phyloP scores from a whole-genome alignment of 2,329 filamentous ascomycete genomes.

The Pseudogymnoascus sp. region DNA sequence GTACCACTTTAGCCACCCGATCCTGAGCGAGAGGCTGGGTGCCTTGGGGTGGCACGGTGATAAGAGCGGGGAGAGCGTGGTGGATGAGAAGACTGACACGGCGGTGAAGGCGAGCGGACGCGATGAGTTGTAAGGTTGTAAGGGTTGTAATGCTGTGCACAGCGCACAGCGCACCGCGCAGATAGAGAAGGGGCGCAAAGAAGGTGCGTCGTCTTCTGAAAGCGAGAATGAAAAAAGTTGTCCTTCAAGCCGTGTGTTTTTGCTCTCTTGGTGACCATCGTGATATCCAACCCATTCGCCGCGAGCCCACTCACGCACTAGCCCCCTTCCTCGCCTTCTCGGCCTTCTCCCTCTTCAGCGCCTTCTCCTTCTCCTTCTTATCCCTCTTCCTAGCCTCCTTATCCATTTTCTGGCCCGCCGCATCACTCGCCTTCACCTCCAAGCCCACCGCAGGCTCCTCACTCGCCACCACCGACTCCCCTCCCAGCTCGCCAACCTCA shows the following conservation, averaged over 20 bases:
- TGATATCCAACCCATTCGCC: background rate
- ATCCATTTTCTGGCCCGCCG: constrained; percentile 29
- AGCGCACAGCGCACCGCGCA: background rate
- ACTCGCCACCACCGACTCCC: constrained; percentile 14
- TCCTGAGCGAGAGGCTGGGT: constrained; percentile 84
- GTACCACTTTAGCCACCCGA: constrained; percentile 98
- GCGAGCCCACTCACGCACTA: background rate
- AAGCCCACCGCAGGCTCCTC: constrained; percentile 29
- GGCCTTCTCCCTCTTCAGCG: constrained; percentile 48
- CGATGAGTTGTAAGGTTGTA: constrained; percentile 50
- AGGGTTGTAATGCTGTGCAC: background rate
- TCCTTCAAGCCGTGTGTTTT: background rate
- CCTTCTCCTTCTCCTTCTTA: constrained; percentile 39
- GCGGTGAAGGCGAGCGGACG: constrained; percentile 65
- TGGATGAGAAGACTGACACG: constrained; percentile 47
- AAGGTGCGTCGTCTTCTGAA: background rate
- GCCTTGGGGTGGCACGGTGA: constrained; percentile 80
- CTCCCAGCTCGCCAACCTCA: constrained; percentile 21
- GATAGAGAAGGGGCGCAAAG: constrained; percentile 12
- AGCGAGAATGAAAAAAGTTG: background rate
- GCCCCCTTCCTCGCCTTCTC: constrained; percentile 35
- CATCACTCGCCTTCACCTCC: constrained; percentile 28
- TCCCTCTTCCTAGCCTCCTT: constrained; percentile 31
- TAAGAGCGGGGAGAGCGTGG: constrained; percentile 36
- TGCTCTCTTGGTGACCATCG: background rate